A percentile compares a stretch with the other conserved stretches of the same genome.
These are phyloP conservation scores for Botrytis medusae DNA, from an alignment of 2,329 filamentous ascomycete genomes.

Conservation along the genomic window DNA sequence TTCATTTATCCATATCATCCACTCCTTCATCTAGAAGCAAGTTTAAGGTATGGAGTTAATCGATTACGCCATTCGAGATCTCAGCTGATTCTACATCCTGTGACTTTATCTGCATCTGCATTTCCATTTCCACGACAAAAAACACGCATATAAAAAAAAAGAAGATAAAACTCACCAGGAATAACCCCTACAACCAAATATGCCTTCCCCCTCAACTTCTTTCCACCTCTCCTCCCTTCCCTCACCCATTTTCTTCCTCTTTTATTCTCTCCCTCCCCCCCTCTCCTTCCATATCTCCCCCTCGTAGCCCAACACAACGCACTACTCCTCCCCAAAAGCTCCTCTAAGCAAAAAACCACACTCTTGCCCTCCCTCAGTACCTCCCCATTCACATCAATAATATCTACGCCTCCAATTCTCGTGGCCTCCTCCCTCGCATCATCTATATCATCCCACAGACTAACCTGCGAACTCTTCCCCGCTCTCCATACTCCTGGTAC, in stretches of 20 bases:
- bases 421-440: neutral
- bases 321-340: neutral
- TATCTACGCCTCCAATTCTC: no score
- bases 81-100: no score
- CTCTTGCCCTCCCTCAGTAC: neutral
- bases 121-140: neutral
- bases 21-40: neutral
- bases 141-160: neutral
- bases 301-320: neutral
- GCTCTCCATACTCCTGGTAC: neutral
- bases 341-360: slow-evolving; percentile 10
- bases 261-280: neutral
- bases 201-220: neutral
- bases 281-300: neutral
- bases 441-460: neutral
- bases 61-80: neutral
- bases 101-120: neutral
- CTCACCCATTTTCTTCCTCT: neutral
- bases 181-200: slow-evolving; percentile 15
- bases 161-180: slow-evolving; percentile 7
- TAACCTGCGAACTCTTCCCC: neutral
- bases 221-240: neutral
- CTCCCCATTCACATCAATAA: neutral
- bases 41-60: neutral
- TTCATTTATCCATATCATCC: no score